Evolutionary conservation across 2,329 filamentous ascomycete genomes (phyloP).

Genomic region (Ceratocystis diversiconidia): DNA sequence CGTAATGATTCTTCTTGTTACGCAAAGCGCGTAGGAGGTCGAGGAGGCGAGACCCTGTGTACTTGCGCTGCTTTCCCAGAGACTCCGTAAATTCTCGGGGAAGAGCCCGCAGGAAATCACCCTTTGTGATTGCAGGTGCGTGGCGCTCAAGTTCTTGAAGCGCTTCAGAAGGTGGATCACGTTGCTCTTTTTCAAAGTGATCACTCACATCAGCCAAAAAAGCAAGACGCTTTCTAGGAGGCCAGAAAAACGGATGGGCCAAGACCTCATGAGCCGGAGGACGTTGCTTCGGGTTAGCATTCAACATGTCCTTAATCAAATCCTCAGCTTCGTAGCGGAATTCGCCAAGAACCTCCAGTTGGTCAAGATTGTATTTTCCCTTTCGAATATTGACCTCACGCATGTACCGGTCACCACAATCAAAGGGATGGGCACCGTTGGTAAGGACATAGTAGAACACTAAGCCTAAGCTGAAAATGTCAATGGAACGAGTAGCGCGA

Average conservation of each 20-base stretch:
- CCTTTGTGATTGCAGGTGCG: constrained; percentile 40
- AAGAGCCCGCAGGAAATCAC: constrained; percentile 65
- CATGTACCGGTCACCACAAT: constrained; percentile 88
- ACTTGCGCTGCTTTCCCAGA: constrained; percentile 87
- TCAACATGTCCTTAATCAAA: constrained; percentile 68
- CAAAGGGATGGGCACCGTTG: constrained; percentile 81
- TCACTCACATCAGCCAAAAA: constrained; percentile 97
- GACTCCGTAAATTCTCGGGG: constrained; percentile 76
- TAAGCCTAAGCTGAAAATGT: constrained; percentile 91
- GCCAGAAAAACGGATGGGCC: constrained; percentile 95
- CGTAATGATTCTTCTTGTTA: constrained; percentile 97
- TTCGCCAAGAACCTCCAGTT: constrained; percentile 62
- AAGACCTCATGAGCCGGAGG: constrained; percentile 69
- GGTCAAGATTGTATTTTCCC: constrained; percentile 58
- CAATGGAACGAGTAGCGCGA: constrained; percentile 85
- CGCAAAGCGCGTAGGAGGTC: constrained; percentile 78
- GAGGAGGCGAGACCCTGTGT: constrained; percentile 68
- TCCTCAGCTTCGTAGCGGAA: constrained; percentile 79
- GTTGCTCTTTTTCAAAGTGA: constrained; percentile 83
- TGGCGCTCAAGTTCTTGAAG: constrained; percentile 45
- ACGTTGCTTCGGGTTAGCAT: constrained; percentile 38
- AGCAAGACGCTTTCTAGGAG: constrained; percentile 68
- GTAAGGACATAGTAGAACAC: constrained; percentile 99
- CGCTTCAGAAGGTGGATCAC: constrained; percentile 61
- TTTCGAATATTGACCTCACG: constrained; percentile 96